phyloP scores from a whole-genome alignment of 768 basidiomycete species.

The Kwoniella sp. region DNA sequence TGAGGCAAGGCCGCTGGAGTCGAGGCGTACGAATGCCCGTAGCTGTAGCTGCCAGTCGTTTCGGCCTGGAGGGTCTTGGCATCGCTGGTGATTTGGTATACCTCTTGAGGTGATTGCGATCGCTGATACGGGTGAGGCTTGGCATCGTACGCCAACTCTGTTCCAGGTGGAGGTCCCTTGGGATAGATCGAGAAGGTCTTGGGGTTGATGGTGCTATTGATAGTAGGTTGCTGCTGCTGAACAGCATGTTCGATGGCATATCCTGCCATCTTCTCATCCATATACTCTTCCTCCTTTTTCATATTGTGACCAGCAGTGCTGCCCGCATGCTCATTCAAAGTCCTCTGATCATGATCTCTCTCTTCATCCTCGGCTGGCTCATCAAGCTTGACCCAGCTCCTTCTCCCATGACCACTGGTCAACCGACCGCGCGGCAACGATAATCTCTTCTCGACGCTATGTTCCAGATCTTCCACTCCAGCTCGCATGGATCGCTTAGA shows the following conservation, averaged over 20 bases:
- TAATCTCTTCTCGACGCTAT: slow-evolving; percentile 4
- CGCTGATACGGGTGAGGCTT: neutral
- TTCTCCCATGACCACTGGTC: neutral
- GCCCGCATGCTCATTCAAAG: too few relatives aligned
- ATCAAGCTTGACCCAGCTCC: slow-evolving; percentile 15
- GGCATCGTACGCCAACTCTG: neutral
- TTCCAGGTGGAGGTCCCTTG: neutral
- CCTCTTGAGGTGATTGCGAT: neutral
- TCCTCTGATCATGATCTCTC: too few relatives aligned
- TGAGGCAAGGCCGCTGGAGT: neutral
- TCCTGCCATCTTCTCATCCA: neutral
- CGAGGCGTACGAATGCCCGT: slow-evolving; percentile 3
- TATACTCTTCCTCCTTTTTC: too few relatives aligned
- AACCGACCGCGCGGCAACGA: neutral
- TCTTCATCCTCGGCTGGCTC: neutral
- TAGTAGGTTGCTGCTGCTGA: too few relatives aligned
- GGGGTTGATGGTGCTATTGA: neutral
- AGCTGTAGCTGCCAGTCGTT: too few relatives aligned
- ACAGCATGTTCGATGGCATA: neutral
- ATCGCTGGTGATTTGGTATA: neutral
- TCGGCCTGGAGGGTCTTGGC: too few relatives aligned
- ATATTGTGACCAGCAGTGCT: too few relatives aligned
- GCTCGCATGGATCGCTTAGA: neutral
- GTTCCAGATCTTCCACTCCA: slow-evolving; percentile 4
- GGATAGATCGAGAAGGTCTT: neutral